These are phyloP conservation scores for Gaultheria prostrata DNA, from an alignment of 148 eudicot genomes.

Conservation along the genomic window DNA sequence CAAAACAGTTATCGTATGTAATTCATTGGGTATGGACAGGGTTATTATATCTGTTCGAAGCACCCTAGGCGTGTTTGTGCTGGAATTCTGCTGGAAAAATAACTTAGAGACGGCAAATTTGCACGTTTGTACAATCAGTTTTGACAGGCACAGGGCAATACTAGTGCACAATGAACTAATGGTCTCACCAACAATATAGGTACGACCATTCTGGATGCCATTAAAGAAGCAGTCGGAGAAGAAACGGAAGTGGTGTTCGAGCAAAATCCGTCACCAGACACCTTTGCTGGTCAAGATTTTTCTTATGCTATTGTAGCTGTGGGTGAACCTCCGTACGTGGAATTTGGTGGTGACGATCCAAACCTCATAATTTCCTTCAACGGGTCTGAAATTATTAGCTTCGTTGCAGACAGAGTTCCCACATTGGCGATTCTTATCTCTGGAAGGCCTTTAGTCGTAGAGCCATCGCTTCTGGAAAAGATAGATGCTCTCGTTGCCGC, in stretches of 20 bases:
- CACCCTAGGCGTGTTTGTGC: not conserved
- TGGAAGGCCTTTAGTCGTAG: conserved; percentile 82
- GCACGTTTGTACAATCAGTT: not conserved
- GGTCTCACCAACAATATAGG: conserved; percentile 38
- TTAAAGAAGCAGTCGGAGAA: conserved; percentile 52
- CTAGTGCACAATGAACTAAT: not conserved
- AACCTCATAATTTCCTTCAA: conserved; percentile 69
- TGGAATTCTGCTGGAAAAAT: not conserved
- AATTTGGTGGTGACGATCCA: conserved; percentile 66
- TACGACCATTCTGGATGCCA: conserved; percentile 78
- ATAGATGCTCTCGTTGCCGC: conserved; percentile 82
- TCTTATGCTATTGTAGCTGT: conserved; percentile 75
- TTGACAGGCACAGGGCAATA: not conserved
- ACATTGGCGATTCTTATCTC: conserved; percentile 71
- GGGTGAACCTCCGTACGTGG: conserved; percentile 87
- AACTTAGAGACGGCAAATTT: not conserved
- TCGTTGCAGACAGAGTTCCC: conserved; percentile 63
- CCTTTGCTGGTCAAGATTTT: conserved; percentile 52
- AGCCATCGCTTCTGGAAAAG: conserved; percentile 62
- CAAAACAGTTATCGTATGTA: not conserved
- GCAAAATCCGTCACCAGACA: conserved; percentile 60
- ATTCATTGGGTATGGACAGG: not conserved
- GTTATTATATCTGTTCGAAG: not conserved
- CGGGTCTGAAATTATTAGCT: conserved; percentile 53
- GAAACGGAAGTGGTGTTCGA: conserved; percentile 62